Evolutionary conservation across 306 rosid genomes (phyloP), one percentile per base, ranked within the genome.

Genomic region (Trifolium fragiferum): DNA sequence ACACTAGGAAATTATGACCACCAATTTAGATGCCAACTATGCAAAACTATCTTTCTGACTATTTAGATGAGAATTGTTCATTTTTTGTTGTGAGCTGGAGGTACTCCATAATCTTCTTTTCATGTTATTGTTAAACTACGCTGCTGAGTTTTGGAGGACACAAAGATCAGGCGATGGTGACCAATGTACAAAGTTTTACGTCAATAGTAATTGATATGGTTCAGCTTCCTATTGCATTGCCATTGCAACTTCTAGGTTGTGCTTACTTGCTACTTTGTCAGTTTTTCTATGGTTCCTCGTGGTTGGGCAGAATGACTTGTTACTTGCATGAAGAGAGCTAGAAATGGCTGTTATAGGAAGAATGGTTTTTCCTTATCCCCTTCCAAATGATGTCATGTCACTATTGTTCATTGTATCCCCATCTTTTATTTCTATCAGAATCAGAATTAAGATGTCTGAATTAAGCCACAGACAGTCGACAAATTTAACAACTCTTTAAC

Each of bases 51-150:
- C 74, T 41, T 87, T 73, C 78, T 76, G 66, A 85, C 78, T 70
- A 68, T 43, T 19, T 74, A 49, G 54, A 40, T 70, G 77, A 77
- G 80, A 77, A 74, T 63, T 77, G 81, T 79, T 72, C 80, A 86
- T 88, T 90, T 95, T 81, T 90, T 89, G 82, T 84, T 82, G 84
- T 83, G 88, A 75, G 84, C 83, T 73, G 19, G 53, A 63, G 68
- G 75, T 38, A 47, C 68, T 74, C 68, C 18, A 40, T 66, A 62
- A 70, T 55, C 77, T 68, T 68, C 47, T 37, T 18, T 43, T 71
- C 68, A 78, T 64, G 71, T 77, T 80, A 21, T 44, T 44, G 50
- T 44, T 13, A 61, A 79, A 69, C 68, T 44, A 37, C 71, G 20
- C 60, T 61, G 38, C 46, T 50, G 66, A 73, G 72, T 50, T 49